Evolutionary conservation across 495 filamentous ascomycete genomes (phyloP).

Genomic region (Penicillium diatomitis): DNA sequence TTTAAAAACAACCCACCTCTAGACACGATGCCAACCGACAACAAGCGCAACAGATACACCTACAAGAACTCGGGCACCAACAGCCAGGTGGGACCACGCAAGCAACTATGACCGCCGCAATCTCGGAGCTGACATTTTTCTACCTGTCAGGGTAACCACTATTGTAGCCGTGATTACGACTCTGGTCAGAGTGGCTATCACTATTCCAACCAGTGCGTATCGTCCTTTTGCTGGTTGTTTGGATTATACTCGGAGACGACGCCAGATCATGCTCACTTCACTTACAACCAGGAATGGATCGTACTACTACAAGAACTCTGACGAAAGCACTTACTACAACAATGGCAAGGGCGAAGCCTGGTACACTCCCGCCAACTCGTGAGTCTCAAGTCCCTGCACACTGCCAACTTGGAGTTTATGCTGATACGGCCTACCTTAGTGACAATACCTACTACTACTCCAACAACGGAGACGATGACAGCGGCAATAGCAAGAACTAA

Average conservation of each 20-base stretch:
- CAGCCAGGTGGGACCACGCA: constrained; percentile 14
- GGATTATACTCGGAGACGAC: no score
- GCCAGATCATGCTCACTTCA: no score
- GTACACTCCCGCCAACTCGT: constrained; percentile 17
- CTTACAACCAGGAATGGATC: constrained; percentile 18
- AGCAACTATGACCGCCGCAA: neutral
- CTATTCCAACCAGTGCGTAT: constrained; percentile 28
- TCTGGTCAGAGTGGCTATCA: constrained; percentile 26
- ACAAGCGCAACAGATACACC: constrained; percentile 11
- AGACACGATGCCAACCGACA: constrained; percentile 7
- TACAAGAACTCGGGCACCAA: constrained; percentile 29
- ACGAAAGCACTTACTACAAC: constrained; percentile 34
- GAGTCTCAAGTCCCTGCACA: no score
- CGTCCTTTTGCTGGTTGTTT: no score
- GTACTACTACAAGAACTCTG: constrained; percentile 35
- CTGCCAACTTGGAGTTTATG: no score
- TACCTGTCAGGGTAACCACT: constrained; percentile 28
- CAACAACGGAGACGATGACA: no score
- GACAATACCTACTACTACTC: no score
- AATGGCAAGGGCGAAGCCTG: constrained; percentile 19
- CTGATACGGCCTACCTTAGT: no score
- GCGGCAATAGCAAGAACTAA: no score
- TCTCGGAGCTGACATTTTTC: neutral
- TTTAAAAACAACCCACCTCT: neutral
- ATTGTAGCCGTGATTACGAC: constrained; percentile 31